Evolutionary conservation across 495 filamentous ascomycete species (phyloP), one percentile per base, ranked within the genome.

Genomic region (Margaritispora aquatica): DNA sequence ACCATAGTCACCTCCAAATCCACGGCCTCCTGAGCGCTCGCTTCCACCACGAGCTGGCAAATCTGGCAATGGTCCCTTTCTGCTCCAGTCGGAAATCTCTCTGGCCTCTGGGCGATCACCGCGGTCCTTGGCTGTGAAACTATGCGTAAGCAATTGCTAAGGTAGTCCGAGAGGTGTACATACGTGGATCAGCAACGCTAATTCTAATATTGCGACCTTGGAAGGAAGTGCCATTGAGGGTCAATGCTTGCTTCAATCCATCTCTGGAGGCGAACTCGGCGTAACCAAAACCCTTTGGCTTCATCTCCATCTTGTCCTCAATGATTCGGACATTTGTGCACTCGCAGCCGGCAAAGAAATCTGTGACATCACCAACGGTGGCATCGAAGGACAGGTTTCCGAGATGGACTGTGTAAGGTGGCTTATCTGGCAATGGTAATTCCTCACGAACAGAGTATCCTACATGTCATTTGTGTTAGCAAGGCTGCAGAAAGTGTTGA

Each of bases 271-370:
- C 85, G 68, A 97, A 98, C 68, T 97, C 95, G 51, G 95, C 92
- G 73, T 98, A 98, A 46, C 92, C 94, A 68, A 98, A 98, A 41
- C 94, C 94, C 80, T 98, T 98, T 49, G 94, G 94, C 66, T 88
- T 88, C 62, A 85, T 82, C 64, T 91, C 89, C 71, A 95, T 76
- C 69, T 90, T 93, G 73, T 98, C 94, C 74, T 96, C 92, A 60
- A 97, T 94, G 62, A 98, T 90, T 65, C 94, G 88, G 55, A 98
- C 90, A 67, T 84, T 97, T 17, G 86, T 87, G 63, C 95, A 84
- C 55, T 88, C 78, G 73, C 94, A 98, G 29, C 78, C 89, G 26
- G 77, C 70, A 70, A 98, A 96, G 66, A 97, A 94, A 7, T 89
- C 88, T 60, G 80, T 82, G 55, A 98, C 84, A 61, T 92, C 88